phyloP scores from a whole-genome alignment of 306 rosid genomes.

The Begonia masoniana region DNA sequence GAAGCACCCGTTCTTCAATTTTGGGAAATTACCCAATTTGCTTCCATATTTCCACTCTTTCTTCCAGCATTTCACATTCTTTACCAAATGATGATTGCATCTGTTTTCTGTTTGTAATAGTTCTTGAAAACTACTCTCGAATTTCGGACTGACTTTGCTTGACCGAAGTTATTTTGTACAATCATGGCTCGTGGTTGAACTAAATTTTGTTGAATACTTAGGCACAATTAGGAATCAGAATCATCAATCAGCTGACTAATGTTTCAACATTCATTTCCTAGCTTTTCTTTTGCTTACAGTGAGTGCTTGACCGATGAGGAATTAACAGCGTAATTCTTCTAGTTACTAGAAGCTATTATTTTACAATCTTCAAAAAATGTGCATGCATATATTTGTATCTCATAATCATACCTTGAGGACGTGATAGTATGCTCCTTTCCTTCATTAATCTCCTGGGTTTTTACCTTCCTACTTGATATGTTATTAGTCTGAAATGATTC shows the following conservation, averaged over 20 bases:
- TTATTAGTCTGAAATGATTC: slow-evolving; percentile 15
- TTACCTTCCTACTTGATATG: slow-evolving; percentile 4
- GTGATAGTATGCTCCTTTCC: neutral
- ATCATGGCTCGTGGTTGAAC: neutral
- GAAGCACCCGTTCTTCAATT: neutral
- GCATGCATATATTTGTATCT: neutral
- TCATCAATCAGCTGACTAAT: neutral
- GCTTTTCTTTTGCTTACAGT: too few species aligned
- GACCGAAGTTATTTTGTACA: neutral
- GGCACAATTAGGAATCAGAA: neutral
- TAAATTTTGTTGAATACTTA: neutral
- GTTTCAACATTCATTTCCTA: neutral
- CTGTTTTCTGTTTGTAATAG: neutral
- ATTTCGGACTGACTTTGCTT: neutral
- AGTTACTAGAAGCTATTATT: neutral
- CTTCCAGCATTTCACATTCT: neutral
- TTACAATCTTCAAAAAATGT: neutral
- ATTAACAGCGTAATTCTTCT: neutral
- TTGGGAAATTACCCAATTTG: neutral
- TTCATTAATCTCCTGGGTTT: slow-evolving; percentile 1
- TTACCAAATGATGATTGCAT: neutral
- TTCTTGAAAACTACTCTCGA: neutral
- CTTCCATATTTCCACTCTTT: neutral
- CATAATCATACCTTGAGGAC: neutral
- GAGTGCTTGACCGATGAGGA: too few species aligned